Evolutionary conservation across 2,329 filamentous ascomycete species (phyloP).

Genomic region (Sordariomycetes sp.): DNA sequence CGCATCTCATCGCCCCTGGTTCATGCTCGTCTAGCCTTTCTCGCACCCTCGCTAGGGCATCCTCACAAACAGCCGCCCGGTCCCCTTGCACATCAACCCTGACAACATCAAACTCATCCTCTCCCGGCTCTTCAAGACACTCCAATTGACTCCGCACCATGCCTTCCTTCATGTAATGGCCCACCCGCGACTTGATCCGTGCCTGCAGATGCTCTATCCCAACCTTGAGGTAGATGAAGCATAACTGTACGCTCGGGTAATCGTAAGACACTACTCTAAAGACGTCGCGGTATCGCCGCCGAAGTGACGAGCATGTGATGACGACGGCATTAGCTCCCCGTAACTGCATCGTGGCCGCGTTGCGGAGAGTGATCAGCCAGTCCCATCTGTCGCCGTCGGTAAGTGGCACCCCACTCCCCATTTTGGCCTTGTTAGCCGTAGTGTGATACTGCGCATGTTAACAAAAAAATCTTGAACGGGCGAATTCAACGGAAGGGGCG

Average conservation of each 20-base stretch:
- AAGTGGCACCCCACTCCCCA: slow-evolving; percentile 47
- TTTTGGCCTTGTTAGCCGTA: slow-evolving; percentile 48
- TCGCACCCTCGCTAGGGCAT: not conserved
- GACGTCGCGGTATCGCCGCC: slow-evolving; percentile 56
- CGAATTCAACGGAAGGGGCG: slow-evolving; percentile 9
- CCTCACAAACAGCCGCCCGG: slow-evolving; percentile 4
- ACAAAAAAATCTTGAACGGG: not conserved
- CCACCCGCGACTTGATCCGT: slow-evolving; percentile 43
- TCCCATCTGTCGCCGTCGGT: slow-evolving; percentile 59
- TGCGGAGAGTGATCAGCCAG: slow-evolving; percentile 46
- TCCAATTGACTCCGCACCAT: slow-evolving; percentile 57
- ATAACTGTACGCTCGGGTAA: slow-evolving; percentile 35
- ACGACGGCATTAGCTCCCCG: slow-evolving; percentile 21
- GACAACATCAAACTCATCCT: slow-evolving; percentile 25
- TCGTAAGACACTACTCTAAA: slow-evolving; percentile 37
- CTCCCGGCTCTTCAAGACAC: slow-evolving; percentile 46
- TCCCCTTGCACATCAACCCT: slow-evolving; percentile 19
- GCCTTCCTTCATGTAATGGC: slow-evolving; percentile 57
- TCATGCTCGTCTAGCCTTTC: not conserved
- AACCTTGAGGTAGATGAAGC: slow-evolving; percentile 53
- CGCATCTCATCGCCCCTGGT: not conserved
- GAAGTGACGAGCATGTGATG: slow-evolving; percentile 55
- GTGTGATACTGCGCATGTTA: slow-evolving; percentile 28
- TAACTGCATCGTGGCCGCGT: slow-evolving; percentile 12
- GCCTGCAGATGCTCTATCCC: slow-evolving; percentile 41